Evolutionary conservation across 306 rosid genomes (phyloP).

Genomic region (Carpinus viminea): DNA sequence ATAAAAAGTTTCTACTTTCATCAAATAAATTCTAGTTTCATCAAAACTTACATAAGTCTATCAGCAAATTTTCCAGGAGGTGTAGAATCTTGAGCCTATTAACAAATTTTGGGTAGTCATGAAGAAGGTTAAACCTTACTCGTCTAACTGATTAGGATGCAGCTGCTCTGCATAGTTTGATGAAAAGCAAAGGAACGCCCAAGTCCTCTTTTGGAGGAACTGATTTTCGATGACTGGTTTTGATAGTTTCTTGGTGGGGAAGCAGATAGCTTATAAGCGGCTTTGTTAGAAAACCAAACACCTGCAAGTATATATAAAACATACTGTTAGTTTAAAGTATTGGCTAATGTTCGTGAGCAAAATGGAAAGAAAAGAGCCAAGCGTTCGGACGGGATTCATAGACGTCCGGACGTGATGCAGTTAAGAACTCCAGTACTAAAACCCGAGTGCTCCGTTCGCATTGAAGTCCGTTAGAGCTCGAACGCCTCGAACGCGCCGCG

Average conservation of each 20-base stretch:
- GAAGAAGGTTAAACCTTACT: not conserved
- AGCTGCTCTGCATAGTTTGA: not conserved
- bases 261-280: slow-evolving; percentile 65
- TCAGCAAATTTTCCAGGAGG: not conserved
- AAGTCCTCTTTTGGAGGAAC: slow-evolving; percentile 45
- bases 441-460: too few relatives aligned
- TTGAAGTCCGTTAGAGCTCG: too few relatives aligned
- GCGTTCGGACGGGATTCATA: too few relatives aligned
- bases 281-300: slow-evolving; percentile 78
- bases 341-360: too few relatives aligned
- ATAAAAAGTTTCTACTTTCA: not conserved
- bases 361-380: too few relatives aligned
- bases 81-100: not conserved
- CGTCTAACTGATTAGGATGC: not conserved
- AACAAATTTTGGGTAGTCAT: not conserved
- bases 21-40: not conserved
- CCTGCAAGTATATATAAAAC: slow-evolving; percentile 37
- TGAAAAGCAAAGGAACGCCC: slow-evolving; percentile 54
- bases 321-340: too few relatives aligned
- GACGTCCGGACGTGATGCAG: too few relatives aligned
- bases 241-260: slow-evolving; percentile 41
- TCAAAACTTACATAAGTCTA: not conserved
- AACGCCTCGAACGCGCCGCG: too few relatives aligned
- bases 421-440: too few relatives aligned
- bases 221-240: slow-evolving; percentile 25